A percentile compares a stretch with the other conserved stretches of the same genome.
phyloP scores from a whole-genome alignment of 257 asterid species.

The Penstemon barbatus region DNA sequence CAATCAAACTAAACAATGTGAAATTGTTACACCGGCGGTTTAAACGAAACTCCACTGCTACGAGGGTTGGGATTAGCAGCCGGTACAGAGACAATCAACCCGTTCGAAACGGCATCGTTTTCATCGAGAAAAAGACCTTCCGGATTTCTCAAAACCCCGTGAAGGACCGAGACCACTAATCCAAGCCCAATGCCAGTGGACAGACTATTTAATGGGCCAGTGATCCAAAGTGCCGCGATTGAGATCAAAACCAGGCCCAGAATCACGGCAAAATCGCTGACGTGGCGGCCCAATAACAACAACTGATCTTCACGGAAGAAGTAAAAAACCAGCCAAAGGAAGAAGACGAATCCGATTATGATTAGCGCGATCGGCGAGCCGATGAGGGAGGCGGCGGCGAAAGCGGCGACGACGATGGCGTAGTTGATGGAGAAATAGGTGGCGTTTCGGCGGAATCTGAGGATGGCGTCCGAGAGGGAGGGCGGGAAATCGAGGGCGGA shows the following conservation, averaged over 20 bases:
- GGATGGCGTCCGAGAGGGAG: slow-evolving; percentile 51
- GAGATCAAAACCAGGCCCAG: slow-evolving; percentile 42
- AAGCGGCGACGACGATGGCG: slow-evolving; percentile 44
- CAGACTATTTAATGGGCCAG: slow-evolving; percentile 48
- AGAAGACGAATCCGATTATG: slow-evolving; percentile 40
- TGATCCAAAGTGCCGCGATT: slow-evolving; percentile 39
- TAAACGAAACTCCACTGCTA: slow-evolving; percentile 32
- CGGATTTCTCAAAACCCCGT: slow-evolving; percentile 63
- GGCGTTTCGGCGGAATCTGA: slow-evolving; percentile 55
- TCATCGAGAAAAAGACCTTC: slow-evolving; percentile 75
- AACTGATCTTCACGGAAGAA: slow-evolving; percentile 80
- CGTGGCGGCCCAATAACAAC: slow-evolving; percentile 50
- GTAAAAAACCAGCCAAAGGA: slow-evolving; percentile 61
- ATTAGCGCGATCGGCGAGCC: slow-evolving; percentile 53
- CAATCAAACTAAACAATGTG: neutral
- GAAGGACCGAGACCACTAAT: slow-evolving; percentile 40
- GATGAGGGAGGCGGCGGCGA: slow-evolving; percentile 59
- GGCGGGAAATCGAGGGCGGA: slow-evolving; percentile 51
- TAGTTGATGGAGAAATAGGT: slow-evolving; percentile 65
- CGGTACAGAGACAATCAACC: slow-evolving; percentile 43
- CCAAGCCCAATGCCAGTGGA: slow-evolving; percentile 60
- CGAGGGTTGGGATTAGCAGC: slow-evolving; percentile 22
- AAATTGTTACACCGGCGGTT: slow-evolving; percentile 35
- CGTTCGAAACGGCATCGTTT: slow-evolving; percentile 57
- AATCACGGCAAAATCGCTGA: slow-evolving; percentile 53